Evolutionary conservation across 2,329 filamentous ascomycete genomes (phyloP).

Genomic region (Clonostachys rhizophaga): DNA sequence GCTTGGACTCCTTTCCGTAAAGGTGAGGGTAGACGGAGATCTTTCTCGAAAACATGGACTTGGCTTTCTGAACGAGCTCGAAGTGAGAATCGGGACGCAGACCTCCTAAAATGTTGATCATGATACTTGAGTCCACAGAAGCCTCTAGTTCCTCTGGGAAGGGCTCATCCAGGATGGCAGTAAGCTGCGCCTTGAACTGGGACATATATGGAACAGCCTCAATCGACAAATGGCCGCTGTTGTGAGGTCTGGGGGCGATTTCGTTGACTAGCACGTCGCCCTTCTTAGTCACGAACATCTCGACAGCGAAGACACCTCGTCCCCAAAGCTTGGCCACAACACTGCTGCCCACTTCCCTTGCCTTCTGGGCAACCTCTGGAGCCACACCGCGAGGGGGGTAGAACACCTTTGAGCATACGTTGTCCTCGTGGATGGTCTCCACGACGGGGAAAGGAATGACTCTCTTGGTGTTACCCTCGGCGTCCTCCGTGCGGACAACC

Average conservation of each 20-base stretch:
- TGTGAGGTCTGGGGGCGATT: slow-evolving; percentile 57
- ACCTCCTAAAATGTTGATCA: slow-evolving; percentile 78
- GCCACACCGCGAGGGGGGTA: slow-evolving; percentile 73
- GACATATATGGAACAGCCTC: slow-evolving; percentile 83
- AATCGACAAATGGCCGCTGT: slow-evolving; percentile 93
- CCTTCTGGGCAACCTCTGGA: slow-evolving; percentile 53
- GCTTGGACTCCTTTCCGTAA: slow-evolving; percentile 87
- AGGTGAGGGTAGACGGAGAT: slow-evolving; percentile 67
- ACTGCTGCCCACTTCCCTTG: slow-evolving; percentile 71
- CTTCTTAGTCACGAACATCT: slow-evolving; percentile 72
- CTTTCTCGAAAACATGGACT: slow-evolving; percentile 34
- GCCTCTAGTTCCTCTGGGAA: slow-evolving; percentile 50
- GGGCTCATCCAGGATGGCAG: slow-evolving; percentile 68
- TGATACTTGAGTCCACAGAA: slow-evolving; percentile 60
- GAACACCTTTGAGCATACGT: slow-evolving; percentile 90
- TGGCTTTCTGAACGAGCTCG: slow-evolving; percentile 38
- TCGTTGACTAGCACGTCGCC: slow-evolving; percentile 75
- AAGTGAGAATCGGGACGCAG: slow-evolving; percentile 59
- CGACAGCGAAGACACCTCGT: slow-evolving; percentile 91
- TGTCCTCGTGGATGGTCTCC: slow-evolving; percentile 93
- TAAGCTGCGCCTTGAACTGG: slow-evolving; percentile 88
- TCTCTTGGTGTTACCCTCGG: slow-evolving; percentile 38
- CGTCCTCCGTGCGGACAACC: slow-evolving; percentile 83
- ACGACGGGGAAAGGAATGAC: slow-evolving; percentile 79
- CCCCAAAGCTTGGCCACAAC: slow-evolving; percentile 80